Base-by-base conservation (phyloP, 23 red algal species). In the Agarophyton chilense region DNA sequence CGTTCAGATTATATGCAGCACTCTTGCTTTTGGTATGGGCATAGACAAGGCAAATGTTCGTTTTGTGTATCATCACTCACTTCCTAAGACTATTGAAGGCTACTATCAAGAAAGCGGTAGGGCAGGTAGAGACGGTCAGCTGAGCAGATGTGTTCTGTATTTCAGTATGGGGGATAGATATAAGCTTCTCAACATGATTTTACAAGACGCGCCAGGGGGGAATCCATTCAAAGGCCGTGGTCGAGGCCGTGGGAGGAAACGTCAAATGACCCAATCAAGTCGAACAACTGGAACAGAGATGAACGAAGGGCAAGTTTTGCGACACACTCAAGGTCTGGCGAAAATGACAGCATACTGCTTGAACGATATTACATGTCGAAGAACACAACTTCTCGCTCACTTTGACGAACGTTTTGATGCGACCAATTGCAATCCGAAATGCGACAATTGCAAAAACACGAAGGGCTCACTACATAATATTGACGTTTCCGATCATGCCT, bases 31-130 rank as follows among this genome's bases (percentile, higher is more conserved):
- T 92, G 97, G 97, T 22, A 99, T 99, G 97, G 97, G 97, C 21
- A 99, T 99, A 81, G 90, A 99, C 78, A 99, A 99, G 76, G 82
- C 90, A 57, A 87, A 99, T 52, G 97, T 99, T 29, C 90, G 97
- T 43, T 99, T 94, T 79, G 97, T 99, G 13, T 95, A 93, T 61
- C 97, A 99, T 74, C 93, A 94, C 58, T 72, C 91, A 56, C 82
- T 99, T 66, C 97, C 97, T 10, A 99, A 95, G 83, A 99, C 85
- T 57, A 87, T 99, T 0, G 97, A 99, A 81, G 94, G 94, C 22
- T 99, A 95, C 83, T 99, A 99, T 78, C 97, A 99, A 77, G 97
- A 99, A 66, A 96, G 93, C 36, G 97, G 97, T 35, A 87, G 97
- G 47, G 97, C 93, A 32, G 97, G 97, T 28, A 66, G 97, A 51